Conservation (phyloP, 2,329 filamentous ascomycete genomes). For the Colletotrichum sp. region DNA sequence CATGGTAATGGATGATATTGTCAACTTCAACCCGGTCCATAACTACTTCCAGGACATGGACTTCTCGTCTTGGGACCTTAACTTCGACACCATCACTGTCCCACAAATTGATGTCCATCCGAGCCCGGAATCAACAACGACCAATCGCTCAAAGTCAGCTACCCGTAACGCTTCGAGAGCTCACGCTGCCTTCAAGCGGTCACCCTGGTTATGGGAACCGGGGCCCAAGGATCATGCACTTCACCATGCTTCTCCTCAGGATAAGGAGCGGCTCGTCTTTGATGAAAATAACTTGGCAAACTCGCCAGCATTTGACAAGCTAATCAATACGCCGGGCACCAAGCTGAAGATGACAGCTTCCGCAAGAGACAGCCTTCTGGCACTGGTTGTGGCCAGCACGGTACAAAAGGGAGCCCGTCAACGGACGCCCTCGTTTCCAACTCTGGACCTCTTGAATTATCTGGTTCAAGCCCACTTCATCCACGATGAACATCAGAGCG, state of each 20-base stretch:
- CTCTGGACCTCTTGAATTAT: conserved; percentile 40
- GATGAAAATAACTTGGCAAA: conserved; percentile 10
- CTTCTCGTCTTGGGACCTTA: conserved; percentile 35
- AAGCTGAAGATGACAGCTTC: conserved; percentile 25
- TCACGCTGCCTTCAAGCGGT: conserved; percentile 36
- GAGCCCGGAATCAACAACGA: conserved; percentile 30
- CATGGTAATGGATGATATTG: conserved; percentile 20
- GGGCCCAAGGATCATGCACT: conserved; percentile 29
- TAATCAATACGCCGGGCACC: conserved; percentile 7
- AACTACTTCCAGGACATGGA: conserved; percentile 35
- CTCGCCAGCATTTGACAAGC: conserved; percentile 10
- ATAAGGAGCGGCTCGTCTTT: conserved; percentile 10
- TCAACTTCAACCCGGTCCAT: conserved; percentile 30
- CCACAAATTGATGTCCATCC: conserved; percentile 30
- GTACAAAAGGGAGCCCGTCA: conserved; percentile 26
- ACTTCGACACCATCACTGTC: conserved; percentile 32
- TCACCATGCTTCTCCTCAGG: conserved; percentile 1
- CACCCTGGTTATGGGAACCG: conserved; percentile 38
- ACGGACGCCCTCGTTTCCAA: conserved; percentile 41
- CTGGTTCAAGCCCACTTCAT: conserved; percentile 40
- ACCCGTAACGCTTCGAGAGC: conserved; percentile 29
- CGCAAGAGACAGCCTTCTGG: conserved; percentile 32
- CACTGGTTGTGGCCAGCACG: conserved; percentile 32
- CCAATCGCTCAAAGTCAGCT: conserved; percentile 24
- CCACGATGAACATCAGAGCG: conserved; percentile 17